Evolutionary conservation across 116 monocot species (phyloP).

Genomic region (Cymodocea nodosa): DNA sequence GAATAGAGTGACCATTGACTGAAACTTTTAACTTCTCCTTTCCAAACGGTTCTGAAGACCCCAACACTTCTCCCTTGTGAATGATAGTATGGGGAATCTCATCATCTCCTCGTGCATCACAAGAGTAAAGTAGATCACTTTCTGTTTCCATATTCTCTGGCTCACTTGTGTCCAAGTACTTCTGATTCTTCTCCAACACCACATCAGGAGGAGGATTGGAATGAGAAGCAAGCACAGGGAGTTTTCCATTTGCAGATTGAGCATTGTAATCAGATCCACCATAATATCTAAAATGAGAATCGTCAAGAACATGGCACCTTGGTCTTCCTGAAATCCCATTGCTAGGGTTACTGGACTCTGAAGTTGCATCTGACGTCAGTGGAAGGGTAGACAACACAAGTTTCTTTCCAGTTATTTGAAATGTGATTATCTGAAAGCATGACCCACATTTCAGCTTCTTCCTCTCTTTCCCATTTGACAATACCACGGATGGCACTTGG

Average conservation of each 20-base stretch:
- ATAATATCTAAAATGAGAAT: constrained; percentile 8
- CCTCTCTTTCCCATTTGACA: constrained; percentile 18
- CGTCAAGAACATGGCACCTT: constrained; percentile 18
- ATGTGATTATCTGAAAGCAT: constrained; percentile 54
- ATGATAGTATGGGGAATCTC: constrained; percentile 30
- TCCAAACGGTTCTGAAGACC: constrained; percentile 19
- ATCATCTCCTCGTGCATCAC: constrained; percentile 25
- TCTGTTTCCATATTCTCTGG: constrained; percentile 29
- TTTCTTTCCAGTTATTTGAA: constrained; percentile 44
- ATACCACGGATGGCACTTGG: constrained; percentile 34
- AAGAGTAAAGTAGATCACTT: constrained; percentile 25
- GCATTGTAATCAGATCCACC: constrained; percentile 11
- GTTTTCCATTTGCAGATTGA: neutral
- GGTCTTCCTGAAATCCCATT: neutral
- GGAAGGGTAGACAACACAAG: constrained; percentile 18
- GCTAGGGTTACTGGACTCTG: neutral
- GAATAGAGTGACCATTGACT: constrained; percentile 48
- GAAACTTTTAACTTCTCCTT: constrained; percentile 38
- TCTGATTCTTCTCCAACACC: constrained; percentile 23
- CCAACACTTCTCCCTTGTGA: constrained; percentile 24
- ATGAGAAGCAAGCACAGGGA: constrained; percentile 17
- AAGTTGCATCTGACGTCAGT: constrained; percentile 20
- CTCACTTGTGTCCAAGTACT: constrained; percentile 23
- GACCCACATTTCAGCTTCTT: constrained; percentile 62
- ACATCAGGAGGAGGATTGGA: constrained; percentile 19